Evolutionary conservation across 768 basidiomycete genomes (phyloP).

Genomic region (Russula emetica): DNA sequence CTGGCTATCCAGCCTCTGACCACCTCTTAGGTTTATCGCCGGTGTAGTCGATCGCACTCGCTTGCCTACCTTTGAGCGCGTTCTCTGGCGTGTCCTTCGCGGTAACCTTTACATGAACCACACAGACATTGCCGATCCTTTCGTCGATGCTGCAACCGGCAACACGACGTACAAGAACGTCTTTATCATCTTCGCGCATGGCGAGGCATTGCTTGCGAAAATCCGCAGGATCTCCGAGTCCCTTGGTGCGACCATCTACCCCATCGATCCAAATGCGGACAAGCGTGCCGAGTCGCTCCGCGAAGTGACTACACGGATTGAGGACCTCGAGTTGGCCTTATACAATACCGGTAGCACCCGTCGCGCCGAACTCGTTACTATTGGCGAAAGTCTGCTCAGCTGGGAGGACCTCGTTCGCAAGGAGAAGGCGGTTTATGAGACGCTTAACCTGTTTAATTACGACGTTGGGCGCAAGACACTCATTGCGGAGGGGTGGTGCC

Average conservation of each 20-base stretch:
- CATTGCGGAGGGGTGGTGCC: constrained; percentile 97
- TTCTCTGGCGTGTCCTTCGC: constrained; percentile 95
- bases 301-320: constrained; percentile 82
- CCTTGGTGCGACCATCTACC: constrained; percentile 97
- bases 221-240: constrained; percentile 98
- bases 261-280: constrained; percentile 91
- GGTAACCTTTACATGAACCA: constrained; percentile 99
- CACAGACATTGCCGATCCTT: constrained; percentile 89
- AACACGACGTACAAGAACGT: constrained; percentile 93
- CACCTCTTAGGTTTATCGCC: constrained; percentile 72
- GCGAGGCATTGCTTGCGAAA: constrained; percentile 86
- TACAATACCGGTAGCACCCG: constrained; percentile 86
- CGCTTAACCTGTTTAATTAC: constrained; percentile 92
- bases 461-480: constrained; percentile 91
- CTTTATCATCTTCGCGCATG: constrained; percentile 99
- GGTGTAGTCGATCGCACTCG: constrained; percentile 94
- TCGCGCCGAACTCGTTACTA: constrained; percentile 72
- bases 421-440: constrained; percentile 96
- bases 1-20: constrained; percentile 4
- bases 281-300: constrained; percentile 87
- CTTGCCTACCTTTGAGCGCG: constrained; percentile 91
- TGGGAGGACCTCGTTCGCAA: constrained; percentile 95
- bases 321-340: constrained; percentile 84
- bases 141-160: constrained; percentile 81
- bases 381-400: constrained; percentile 78